Conservation (phyloP, 352 stramenopile species). For the Phytopythium boreale region DNA sequence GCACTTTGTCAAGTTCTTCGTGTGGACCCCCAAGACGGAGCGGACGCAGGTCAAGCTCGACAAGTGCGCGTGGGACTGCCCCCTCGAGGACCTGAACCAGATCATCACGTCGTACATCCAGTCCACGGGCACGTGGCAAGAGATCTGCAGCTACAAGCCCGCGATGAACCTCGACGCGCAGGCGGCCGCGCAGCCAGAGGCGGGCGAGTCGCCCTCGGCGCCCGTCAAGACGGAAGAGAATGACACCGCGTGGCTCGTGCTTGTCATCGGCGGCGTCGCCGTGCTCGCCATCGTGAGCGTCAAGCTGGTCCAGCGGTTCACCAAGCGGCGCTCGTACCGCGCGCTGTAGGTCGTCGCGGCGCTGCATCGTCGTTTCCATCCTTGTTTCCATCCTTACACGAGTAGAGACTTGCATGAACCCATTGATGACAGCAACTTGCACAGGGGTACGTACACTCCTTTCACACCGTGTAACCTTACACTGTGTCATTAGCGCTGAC, state of each 20-base stretch:
- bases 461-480: too few relatives aligned
- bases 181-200: background rate
- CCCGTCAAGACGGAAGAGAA: background rate
- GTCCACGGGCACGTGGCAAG: conserved; percentile 61
- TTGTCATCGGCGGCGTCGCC: conserved; percentile 34
- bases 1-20: conserved; percentile 61
- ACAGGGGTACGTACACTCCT: too few relatives aligned
- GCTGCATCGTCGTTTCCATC: background rate
- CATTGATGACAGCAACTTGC: too few relatives aligned
- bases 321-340: conserved; percentile 40
- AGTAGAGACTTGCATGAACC: background rate
- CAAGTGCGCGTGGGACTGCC: conserved; percentile 56
- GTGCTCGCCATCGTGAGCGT: conserved; percentile 34
- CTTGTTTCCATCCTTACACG: background rate
- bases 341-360: conserved; percentile 18
- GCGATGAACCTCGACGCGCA: conserved; percentile 26
- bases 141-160: conserved; percentile 71
- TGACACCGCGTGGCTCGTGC: conserved; percentile 27
- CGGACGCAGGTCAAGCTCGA: conserved; percentile 57
- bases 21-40: conserved; percentile 61
- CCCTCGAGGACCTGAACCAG: conserved; percentile 45
- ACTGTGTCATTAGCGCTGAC: background rate
- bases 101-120: conserved; percentile 57
- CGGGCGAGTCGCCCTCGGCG: background rate
- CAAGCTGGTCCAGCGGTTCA: conserved; percentile 42